Conservation (phyloP, 2,329 filamentous ascomycete species). For the Cladosporium colombiae region DNA sequence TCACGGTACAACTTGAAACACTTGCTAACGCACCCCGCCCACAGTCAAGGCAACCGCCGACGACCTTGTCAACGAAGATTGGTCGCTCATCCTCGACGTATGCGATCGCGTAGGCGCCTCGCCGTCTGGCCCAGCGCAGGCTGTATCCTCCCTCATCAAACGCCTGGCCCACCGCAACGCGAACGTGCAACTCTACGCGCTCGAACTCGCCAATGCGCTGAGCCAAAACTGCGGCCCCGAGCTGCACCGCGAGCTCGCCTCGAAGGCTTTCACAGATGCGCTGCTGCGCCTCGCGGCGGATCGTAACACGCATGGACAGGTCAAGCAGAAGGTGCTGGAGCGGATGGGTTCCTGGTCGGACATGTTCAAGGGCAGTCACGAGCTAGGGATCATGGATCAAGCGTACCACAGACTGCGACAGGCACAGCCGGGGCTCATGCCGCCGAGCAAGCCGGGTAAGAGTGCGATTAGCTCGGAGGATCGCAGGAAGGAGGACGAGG, state of each 20-base stretch:
- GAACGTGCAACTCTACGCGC: slow-evolving; percentile 92
- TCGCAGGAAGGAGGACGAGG: slow-evolving; percentile 92
- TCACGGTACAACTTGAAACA: not conserved
- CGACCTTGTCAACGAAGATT: slow-evolving; percentile 85
- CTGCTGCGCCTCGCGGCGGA: slow-evolving; percentile 88
- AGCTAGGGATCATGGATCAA: slow-evolving; percentile 96
- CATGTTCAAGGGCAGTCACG: slow-evolving; percentile 86
- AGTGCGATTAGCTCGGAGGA: slow-evolving; percentile 86
- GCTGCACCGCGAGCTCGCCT: slow-evolving; percentile 87
- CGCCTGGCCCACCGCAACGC: slow-evolving; percentile 89
- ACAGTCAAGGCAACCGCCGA: slow-evolving; percentile 88
- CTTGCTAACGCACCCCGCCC: slow-evolving; percentile 32
- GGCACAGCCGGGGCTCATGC: slow-evolving; percentile 74
- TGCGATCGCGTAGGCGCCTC: slow-evolving; percentile 41
- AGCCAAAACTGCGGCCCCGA: slow-evolving; percentile 86
- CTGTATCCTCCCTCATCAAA: slow-evolving; percentile 87
- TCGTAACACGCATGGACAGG: slow-evolving; percentile 89
- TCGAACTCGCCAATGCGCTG: slow-evolving; percentile 89
- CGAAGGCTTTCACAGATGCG: slow-evolving; percentile 90
- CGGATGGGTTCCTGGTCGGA: slow-evolving; percentile 95
- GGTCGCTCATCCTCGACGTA: slow-evolving; percentile 65
- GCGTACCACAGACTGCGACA: slow-evolving; percentile 85
- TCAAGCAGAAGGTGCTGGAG: slow-evolving; percentile 96
- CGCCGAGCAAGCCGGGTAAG: slow-evolving; percentile 88
- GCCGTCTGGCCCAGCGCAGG: slow-evolving; percentile 43